phyloP scores from a whole-genome alignment of 73 alveolate genomes.

The Paramecium sexaurelia region DNA sequence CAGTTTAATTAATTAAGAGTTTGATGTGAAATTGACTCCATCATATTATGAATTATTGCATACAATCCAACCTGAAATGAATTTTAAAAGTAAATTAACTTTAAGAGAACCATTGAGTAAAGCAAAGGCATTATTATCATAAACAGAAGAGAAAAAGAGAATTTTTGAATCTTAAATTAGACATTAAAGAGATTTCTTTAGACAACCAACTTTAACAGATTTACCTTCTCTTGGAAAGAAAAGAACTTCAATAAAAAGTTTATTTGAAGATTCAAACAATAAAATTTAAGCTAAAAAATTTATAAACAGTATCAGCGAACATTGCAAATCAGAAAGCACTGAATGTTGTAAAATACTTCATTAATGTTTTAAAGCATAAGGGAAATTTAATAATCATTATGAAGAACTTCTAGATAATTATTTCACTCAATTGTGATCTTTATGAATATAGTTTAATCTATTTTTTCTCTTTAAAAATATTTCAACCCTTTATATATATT shows the following conservation, averaged over 20 bases:
- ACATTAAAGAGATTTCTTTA: constrained; percentile 1
- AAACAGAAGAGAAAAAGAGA: not conserved
- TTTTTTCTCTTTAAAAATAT: not conserved
- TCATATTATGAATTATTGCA: not conserved
- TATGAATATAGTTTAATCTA: not conserved
- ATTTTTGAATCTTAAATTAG: not conserved
- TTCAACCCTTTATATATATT: not conserved
- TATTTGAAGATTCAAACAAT: not conserved
- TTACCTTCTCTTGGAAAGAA: not conserved
- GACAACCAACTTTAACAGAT: not conserved
- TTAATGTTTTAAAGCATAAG: not conserved
- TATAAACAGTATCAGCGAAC: not conserved
- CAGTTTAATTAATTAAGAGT: not conserved
- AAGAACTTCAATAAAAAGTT: not conserved
- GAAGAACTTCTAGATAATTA: constrained; percentile 12
- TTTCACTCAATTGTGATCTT: not conserved
- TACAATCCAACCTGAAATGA: constrained; percentile 7
- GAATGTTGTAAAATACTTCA: constrained; percentile 19
- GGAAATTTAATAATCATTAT: not conserved
- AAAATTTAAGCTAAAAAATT: not conserved
- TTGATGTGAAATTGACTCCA: not conserved
- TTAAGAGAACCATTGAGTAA: constrained; percentile 6
- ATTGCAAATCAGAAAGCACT: constrained; percentile 19
- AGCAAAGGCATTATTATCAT: not conserved
- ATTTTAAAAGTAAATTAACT: not conserved